Evolutionary conservation across 2,329 filamentous ascomycete genomes (phyloP), one percentile per base, ranked within the genome.

Genomic region (Stemphylium beticola): DNA sequence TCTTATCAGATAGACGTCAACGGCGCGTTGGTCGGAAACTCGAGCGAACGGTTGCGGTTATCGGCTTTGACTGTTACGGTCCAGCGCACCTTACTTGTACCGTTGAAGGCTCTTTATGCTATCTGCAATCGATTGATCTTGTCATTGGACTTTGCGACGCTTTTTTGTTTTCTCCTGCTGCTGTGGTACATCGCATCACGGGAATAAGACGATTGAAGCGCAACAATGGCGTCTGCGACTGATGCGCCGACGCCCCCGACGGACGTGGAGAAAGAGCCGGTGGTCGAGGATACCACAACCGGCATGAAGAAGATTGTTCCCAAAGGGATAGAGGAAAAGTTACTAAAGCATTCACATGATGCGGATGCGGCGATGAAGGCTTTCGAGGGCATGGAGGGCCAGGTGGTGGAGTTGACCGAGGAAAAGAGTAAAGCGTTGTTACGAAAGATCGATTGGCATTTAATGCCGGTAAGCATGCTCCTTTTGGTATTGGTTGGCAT

Each of bases 311-410:
- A 62, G 49, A 4, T 14, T 14, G 31, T 63, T 11, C 47, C 60
- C n/a, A 58, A 59, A 43, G 53, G 54, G 24, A 53, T 70, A 11
- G 60, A 66, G 10, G 63, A 67, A 33, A 68, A 71, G 49, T 55
- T 73, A 2, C 43, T 72, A 49, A 78, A 83, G 61, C 83, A 85
- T 62, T 78, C 81, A 2, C 78, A 83, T 49, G 83, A 86, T 78
- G 84, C 80, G 24, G 85, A 87, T 62, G 83, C 85, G 53, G 85
- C 85, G 24, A 77, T 86, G 79, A 83, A 85, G 61, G 84, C 82
- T 2, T 82, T 85, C 60, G 76, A 73, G 42, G 71, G 77, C 9
- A 65, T 78, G 42, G 74, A 80, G 1, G 83, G 83, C 18, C 77
- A 85, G 61, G 67, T 80, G 0, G 74, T 86, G 18, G 76, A 81